A percentile compares a stretch with the other conserved stretches of the same genome.
These are phyloP conservation scores for Mariannaea elegans DNA, from an alignment of 2,329 filamentous ascomycete species.

Conservation along the genomic window DNA sequence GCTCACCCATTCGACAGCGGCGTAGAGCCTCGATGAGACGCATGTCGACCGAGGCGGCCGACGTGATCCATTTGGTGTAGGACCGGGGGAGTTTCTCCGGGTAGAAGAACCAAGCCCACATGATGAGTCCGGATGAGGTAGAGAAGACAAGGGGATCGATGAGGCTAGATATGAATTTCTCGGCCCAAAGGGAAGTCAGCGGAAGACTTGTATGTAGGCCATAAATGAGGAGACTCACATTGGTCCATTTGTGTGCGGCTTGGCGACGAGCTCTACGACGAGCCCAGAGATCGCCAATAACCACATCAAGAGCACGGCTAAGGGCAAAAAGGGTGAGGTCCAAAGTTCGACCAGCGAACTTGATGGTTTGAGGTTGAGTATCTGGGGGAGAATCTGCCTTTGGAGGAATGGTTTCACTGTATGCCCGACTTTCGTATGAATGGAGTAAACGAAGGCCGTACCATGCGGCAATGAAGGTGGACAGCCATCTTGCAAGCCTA, in stretches of 20 bases:
- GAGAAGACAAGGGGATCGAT: slow-evolving; percentile 78
- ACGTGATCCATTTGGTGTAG: slow-evolving; percentile 85
- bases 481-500: slow-evolving; percentile 66
- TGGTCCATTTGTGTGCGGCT: slow-evolving; percentile 57
- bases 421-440: slow-evolving; percentile 58
- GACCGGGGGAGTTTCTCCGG: slow-evolving; percentile 74
- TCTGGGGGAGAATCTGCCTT: slow-evolving; percentile 41
- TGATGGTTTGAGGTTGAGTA: slow-evolving; percentile 38
- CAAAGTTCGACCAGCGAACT: slow-evolving; percentile 74
- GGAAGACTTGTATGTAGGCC: neutral
- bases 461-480: slow-evolving; percentile 67
- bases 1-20: slow-evolving; percentile 67
- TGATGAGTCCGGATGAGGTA: slow-evolving; percentile 76
- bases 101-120: slow-evolving; percentile 89
- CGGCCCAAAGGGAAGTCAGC: slow-evolving; percentile 39
- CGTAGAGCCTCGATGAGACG: slow-evolving; percentile 80
- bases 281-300: slow-evolving; percentile 73
- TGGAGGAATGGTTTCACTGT: slow-evolving; percentile 50
- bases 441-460: slow-evolving; percentile 66
- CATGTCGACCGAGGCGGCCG: slow-evolving; percentile 77
- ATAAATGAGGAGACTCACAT: slow-evolving; percentile 45
- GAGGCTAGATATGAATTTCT: slow-evolving; percentile 47
- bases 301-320: slow-evolving; percentile 75
- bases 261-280: slow-evolving; percentile 56
- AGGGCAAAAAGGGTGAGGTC: slow-evolving; percentile 84